A percentile compares a stretch with the other conserved stretches of the same genome.
Evolutionary conservation across 495 filamentous ascomycete genomes (phyloP).

Genomic region (Penicillium tannophilum): DNA sequence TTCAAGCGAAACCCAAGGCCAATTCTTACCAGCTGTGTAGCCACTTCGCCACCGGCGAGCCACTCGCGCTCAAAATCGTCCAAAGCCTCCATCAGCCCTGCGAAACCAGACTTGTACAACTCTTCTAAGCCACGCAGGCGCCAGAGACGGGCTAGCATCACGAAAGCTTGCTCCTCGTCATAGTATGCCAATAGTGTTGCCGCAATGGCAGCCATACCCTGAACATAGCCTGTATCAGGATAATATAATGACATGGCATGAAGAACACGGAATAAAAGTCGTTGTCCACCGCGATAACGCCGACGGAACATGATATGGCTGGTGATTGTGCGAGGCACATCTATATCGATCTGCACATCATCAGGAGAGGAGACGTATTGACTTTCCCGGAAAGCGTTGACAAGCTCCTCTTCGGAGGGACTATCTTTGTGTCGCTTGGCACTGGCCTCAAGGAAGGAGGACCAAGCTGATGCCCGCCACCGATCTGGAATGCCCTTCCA

Average conservation of each 20-base stretch:
- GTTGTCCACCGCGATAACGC: constrained; percentile 87
- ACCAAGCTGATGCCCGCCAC: constrained; percentile 94
- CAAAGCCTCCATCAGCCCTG: constrained; percentile 83
- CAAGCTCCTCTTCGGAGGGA: constrained; percentile 70
- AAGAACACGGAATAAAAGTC: constrained; percentile 88
- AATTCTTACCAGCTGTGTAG: constrained; percentile 71
- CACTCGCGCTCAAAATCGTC: constrained; percentile 86
- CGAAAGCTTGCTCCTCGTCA: constrained; percentile 90
- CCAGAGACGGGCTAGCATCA: constrained; percentile 95
- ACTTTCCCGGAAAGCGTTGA: constrained; percentile 66
- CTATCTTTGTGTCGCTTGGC: constrained; percentile 64
- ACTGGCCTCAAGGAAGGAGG: constrained; percentile 84
- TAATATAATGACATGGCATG: constrained; percentile 91
- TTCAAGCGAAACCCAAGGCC: not conserved
- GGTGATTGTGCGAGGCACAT: constrained; percentile 93
- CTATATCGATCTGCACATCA: constrained; percentile 96
- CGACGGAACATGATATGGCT: constrained; percentile 97
- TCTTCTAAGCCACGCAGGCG: constrained; percentile 80
- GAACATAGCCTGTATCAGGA: constrained; percentile 91
- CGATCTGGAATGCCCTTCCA: constrained; percentile 99
- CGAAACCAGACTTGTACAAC: constrained; percentile 83
- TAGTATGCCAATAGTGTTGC: constrained; percentile 95
- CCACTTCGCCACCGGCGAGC: constrained; percentile 75
- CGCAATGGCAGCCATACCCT: constrained; percentile 94
- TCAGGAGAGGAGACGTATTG: constrained; percentile 76